Evolutionary conservation across 139 green algal species (phyloP).

Genomic region (Microglena sp.): DNA sequence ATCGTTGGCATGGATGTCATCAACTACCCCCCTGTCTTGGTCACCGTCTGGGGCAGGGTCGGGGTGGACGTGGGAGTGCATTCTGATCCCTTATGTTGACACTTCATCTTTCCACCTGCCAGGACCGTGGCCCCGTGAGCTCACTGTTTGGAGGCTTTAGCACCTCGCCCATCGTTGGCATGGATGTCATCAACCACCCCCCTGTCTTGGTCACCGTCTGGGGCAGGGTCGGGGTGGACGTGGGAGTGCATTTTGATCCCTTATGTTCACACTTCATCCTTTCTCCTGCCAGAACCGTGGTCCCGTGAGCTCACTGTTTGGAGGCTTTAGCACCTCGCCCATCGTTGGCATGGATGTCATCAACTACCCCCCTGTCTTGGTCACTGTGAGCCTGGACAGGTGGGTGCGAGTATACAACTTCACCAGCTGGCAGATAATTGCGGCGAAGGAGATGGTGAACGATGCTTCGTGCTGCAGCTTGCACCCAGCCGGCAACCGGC

Average conservation of each 20-base stretch:
- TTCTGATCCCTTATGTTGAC: background rate
- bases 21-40: background rate
- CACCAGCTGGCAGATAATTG: constrained; percentile 11
- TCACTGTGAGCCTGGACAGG: constrained; percentile 7
- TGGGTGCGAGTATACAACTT: constrained; percentile 26
- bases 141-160: constrained; percentile 15
- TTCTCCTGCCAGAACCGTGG: constrained; percentile 13
- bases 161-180: constrained; percentile 2
- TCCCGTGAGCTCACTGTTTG: constrained; percentile 14
- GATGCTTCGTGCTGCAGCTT: constrained; percentile 25
- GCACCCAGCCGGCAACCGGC: constrained; percentile 25
- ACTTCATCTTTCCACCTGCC: background rate
- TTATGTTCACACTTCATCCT: background rate
- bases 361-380: constrained; percentile 14
- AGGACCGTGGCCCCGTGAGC: constrained; percentile 22
- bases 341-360: constrained; percentile 18
- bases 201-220: too few relatives aligned
- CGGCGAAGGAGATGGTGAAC: constrained; percentile 24
- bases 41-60: too few relatives aligned
- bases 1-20: constrained; percentile 8
- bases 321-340: background rate
- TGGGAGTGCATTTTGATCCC: too few relatives aligned
- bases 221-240: too few relatives aligned
- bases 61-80: too few relatives aligned
- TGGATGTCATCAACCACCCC: background rate